These are phyloP conservation scores for Capniomyces stellatus DNA, from an alignment of 371 early-diverging fungal genomes.

Conservation along the genomic window DNA sequence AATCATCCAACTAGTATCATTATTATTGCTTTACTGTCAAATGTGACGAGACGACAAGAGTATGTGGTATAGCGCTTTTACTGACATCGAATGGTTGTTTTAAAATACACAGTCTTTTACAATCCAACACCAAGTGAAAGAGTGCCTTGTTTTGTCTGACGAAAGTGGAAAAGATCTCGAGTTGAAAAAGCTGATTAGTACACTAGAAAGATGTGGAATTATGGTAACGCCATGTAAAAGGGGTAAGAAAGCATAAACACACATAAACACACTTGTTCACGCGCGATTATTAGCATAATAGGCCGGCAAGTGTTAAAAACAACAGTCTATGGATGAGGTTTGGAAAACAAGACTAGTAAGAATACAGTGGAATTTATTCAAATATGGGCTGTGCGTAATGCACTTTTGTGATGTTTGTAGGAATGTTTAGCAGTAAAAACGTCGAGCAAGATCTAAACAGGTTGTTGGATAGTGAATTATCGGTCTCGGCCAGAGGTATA, in stretches of 20 bases:
- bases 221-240: slow-evolving; percentile 47
- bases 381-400: not conserved
- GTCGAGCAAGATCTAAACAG: slow-evolving; percentile 74
- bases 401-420: slow-evolving; percentile 4
- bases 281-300: too few species aligned
- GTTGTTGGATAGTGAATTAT: slow-evolving; percentile 46
- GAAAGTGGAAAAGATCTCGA: slow-evolving; percentile 42
- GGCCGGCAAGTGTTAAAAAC: too few species aligned
- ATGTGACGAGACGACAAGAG: too few species aligned
- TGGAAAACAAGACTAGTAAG: too few species aligned
- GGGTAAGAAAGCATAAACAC: too few species aligned
- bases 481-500: slow-evolving; percentile 23
- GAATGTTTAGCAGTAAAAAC: slow-evolving; percentile 46
- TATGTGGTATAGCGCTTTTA: too few species aligned
- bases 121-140: slow-evolving; percentile 81
- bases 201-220: slow-evolving; percentile 55
- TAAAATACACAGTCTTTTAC: slow-evolving; percentile 77
- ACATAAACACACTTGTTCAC: too few species aligned
- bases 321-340: too few species aligned
- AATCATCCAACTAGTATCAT: too few species aligned
- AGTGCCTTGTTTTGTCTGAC: slow-evolving; percentile 56
- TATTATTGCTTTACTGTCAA: too few species aligned
- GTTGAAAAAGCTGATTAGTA: slow-evolving; percentile 35
- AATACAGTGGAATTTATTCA: not conserved
- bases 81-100: too few species aligned